Evolutionary conservation across 176 grass and related monocot species (phyloP).

Genomic region (sorghum (Sorghum bicolor)): DNA sequence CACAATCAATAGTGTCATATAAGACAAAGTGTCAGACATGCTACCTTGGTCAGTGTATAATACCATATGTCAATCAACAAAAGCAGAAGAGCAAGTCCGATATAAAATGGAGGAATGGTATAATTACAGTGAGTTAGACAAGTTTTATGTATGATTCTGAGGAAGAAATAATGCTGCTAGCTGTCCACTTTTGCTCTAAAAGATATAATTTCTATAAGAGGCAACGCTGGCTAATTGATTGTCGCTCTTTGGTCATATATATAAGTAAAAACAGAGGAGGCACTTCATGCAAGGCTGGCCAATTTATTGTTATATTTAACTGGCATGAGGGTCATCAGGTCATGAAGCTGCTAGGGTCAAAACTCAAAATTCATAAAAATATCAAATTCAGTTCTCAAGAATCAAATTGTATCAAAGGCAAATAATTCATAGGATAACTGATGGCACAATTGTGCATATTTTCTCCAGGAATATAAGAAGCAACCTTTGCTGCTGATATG

Average conservation of each 20-base stretch:
- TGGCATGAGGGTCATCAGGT: neutral
- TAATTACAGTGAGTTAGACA: too few relatives aligned
- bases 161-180: neutral
- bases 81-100: too few relatives aligned
- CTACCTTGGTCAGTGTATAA: too few relatives aligned
- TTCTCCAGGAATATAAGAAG: constrained; percentile 24
- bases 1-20: too few relatives aligned
- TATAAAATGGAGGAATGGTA: too few relatives aligned
- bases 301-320: neutral
- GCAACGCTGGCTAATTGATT: neutral
- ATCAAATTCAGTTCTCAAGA: constrained; percentile 8
- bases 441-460: constrained; percentile 21
- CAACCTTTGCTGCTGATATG: constrained; percentile 81
- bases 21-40: too few relatives aligned
- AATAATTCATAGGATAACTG: constrained; percentile 12
- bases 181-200: neutral
- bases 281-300: neutral
- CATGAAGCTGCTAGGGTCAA: neutral
- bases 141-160: neutral
- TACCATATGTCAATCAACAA: too few relatives aligned
- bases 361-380: constrained; percentile 15
- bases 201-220: neutral
- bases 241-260: neutral
- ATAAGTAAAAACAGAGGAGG: neutral
- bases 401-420: neutral